Evolutionary conservation across 2,329 filamentous ascomycete species (phyloP), one percentile per base, ranked within the genome.

Genomic region (Corinectria fuckeliana): DNA sequence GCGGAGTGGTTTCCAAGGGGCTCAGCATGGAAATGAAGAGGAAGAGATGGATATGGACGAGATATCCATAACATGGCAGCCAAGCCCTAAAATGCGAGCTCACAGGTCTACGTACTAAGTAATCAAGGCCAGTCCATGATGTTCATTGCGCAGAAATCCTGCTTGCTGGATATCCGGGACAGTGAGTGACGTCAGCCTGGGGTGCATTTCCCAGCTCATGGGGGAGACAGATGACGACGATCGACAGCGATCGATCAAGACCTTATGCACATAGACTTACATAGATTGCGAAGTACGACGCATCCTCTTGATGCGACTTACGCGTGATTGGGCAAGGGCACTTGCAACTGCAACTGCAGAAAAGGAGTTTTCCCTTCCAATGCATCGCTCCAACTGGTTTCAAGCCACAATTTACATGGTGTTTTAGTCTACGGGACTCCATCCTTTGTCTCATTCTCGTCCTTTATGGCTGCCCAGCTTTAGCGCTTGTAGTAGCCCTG

Each of bases 101-200:
- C 51, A 41, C 45, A 56, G 32, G 10, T n/a, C n/a, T n/a, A n/a
- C n/a, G n/a, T n/a, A n/a, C n/a, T 32, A 42, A 38, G 20, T 20
- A 25, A 36, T 55, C 39, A 49, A 41, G 23, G 32, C 55, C 58
- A 62, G 56, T 62, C 60, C 63, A 69, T 69, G 65, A 56, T 67
- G 64, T 57, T 44, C n/a, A 34, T 32, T 47, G 56, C 26, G 38
- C 60, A 38, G 47, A 70, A 70, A 70, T 70, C 68, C 68, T 69
- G 68, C 69, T 70, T 70, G 60, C 58, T 69, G 68, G 61, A 57
- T 54, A 25, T 63, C 30, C 52, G 20, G 49, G 64, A 50, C 60
- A n/a, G 62, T 55, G 34, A 55, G 68, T 70, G 68, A 70, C 68
- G 68, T 70, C 68, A 70, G 68, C 47, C 56, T 51, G 61, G 57